Evolutionary conservation across 352 stramenopile species (phyloP).

Genomic region (Phytophthora cactorum): DNA sequence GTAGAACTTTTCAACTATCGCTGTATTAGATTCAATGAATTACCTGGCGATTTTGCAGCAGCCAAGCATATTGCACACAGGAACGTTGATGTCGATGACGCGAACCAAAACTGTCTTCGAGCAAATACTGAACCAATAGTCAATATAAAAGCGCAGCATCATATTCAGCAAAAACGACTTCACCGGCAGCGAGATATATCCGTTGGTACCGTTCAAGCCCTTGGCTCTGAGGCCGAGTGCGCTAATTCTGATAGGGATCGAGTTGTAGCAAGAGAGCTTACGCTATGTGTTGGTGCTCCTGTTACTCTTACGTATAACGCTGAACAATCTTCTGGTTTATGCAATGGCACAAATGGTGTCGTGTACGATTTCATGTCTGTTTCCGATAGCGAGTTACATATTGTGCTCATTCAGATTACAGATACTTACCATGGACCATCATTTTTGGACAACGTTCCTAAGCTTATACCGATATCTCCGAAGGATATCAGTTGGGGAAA

Average conservation of each 20-base stretch:
- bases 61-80: slow-evolving; percentile 1
- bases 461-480: neutral
- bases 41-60: neutral
- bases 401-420: neutral
- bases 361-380: neutral
- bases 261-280: neutral
- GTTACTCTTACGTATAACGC: neutral
- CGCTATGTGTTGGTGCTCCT: neutral
- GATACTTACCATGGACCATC: neutral
- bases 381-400: neutral
- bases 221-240: neutral
- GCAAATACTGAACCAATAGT: neutral
- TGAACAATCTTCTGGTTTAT: neutral
- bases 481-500: neutral
- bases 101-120: neutral
- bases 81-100: neutral
- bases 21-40: neutral
- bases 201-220: neutral
- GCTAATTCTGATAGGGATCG: neutral
- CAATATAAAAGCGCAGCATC: neutral
- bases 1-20: slow-evolving; percentile 3
- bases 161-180: neutral
- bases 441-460: neutral
- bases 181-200: neutral
- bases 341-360: neutral